Base-by-base conservation (phyloP, 352 stramenopile species). In the Phytophthora megakarya region DNA sequence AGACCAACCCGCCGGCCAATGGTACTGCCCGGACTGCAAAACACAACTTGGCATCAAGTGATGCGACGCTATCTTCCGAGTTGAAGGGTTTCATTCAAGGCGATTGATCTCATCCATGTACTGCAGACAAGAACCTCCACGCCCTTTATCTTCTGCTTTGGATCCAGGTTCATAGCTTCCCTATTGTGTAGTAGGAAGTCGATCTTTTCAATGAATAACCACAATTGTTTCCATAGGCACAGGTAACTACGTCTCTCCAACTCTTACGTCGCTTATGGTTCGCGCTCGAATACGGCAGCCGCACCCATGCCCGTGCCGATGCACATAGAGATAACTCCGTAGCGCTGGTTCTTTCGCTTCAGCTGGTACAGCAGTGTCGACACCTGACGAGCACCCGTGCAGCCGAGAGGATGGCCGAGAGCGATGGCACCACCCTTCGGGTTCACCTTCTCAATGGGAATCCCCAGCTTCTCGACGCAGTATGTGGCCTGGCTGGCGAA, bases 231-330 rank as follows among this genome's bases (percentile, higher is more conserved):
- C 50, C 50, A n/a, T 9, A 32, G 9, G 26, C 58, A 59, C 47
- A 61, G 30, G 50, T 64, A 56, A 46, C 45, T 33, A 56, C 44
- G n/a, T 39, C 16, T 67, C 51, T 16, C 43, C 40, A 59, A 16
- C 22, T 45, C 33, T 56, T 59, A 33, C 8, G 44, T 23, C 32
- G 37, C 43, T 37, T 72, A 83, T 25, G 50, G 53, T 48, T 89
- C 79, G 43, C 90, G 88, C 75, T 98, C 93, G 47, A 98, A 86
- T 45, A 98, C 83, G 39, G 92, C 91, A 52, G 96, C 96, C 22
- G 91, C 93, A 32, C 93, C 96, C 91, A 98, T 98, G 51, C 96
- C 96, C 49, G 90, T 97, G 61, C 96, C 96, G 73, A 98, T 97
- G 77, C 96, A 98, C 92, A 98, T 98, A 53, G 85, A 96, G 45